phyloP scores from a whole-genome alignment of 345 rosid species.

The Eucalyptus regnans region DNA sequence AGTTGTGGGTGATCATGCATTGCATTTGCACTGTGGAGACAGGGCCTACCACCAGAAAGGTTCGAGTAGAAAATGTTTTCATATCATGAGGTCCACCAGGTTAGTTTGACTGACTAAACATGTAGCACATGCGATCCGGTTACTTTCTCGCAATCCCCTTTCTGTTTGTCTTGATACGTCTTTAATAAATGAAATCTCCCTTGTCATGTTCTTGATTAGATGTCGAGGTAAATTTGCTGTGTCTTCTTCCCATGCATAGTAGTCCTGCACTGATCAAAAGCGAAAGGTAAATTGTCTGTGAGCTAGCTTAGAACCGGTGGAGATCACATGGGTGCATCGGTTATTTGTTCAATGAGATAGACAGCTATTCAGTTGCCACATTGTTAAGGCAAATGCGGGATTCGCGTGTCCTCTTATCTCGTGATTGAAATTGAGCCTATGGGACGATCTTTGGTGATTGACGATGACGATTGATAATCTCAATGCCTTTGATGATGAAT shows the following conservation, averaged over 20 bases:
- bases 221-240: not conserved
- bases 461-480: not conserved
- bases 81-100: not conserved
- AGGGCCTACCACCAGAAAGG: not conserved
- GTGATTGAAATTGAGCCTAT: not conserved
- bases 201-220: not conserved
- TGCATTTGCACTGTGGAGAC: not conserved
- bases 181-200: not conserved
- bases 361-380: not conserved
- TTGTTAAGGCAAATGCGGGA: not conserved
- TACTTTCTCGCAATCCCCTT: not conserved
- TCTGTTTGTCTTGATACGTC: not conserved
- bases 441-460: not conserved
- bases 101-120: conserved; percentile 6
- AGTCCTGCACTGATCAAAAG: not conserved
- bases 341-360: not conserved
- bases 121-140: not conserved
- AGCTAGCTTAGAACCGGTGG: not conserved
- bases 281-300: not conserved
- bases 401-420: not conserved
- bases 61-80: not conserved
- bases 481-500: not conserved
- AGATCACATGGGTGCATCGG: not conserved
- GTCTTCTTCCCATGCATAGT: not conserved
- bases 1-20: not conserved